These are phyloP conservation scores for Fibroporia radiculosa DNA, from an alignment of 768 basidiomycete genomes.

Conservation along the genomic window DNA sequence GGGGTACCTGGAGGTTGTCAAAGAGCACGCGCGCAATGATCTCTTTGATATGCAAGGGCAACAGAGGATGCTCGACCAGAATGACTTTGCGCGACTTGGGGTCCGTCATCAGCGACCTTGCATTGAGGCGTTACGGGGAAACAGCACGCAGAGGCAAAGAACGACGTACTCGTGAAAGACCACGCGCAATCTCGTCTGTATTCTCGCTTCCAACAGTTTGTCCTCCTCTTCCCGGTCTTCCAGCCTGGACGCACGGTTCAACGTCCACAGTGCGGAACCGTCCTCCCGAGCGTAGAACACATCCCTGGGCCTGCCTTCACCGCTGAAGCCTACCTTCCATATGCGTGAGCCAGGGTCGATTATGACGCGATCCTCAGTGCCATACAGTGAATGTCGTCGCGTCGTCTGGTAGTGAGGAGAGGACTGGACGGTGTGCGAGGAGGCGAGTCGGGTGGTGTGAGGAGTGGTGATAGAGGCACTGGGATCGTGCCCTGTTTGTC, in stretches of 20 bases:
- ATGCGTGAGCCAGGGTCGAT: conserved; percentile 91
- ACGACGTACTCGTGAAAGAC: conserved; percentile 78
- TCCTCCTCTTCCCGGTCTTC: conserved; percentile 66
- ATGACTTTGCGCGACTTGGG: conserved; percentile 95
- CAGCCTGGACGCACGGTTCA: conserved; percentile 45
- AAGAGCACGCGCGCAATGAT: conserved; percentile 81
- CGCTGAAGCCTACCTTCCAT: conserved; percentile 98
- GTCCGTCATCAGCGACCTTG: conserved; percentile 86
- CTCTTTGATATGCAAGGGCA: conserved; percentile 85
- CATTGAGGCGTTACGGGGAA: conserved; percentile 16
- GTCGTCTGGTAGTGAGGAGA: conserved; percentile 84
- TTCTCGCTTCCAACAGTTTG: conserved; percentile 55
- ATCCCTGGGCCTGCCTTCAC: conserved; percentile 85
- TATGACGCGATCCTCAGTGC: conserved; percentile 91
- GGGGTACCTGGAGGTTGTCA: conserved; percentile 76
- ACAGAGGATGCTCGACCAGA: conserved; percentile 80
- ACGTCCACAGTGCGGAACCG: conserved; percentile 50
- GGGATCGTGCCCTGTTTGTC: neutral
- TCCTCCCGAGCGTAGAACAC: conserved; percentile 57
- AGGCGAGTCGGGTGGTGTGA: conserved; percentile 42
- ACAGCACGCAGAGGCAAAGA: neutral
- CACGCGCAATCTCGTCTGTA: conserved; percentile 63
- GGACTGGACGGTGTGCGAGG: conserved; percentile 45
- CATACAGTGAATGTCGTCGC: conserved; percentile 88
- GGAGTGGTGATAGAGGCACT: conserved; percentile 33